Conservation (phyloP, 768 basidiomycete genomes). For the Tulasnella sp. region DNA sequence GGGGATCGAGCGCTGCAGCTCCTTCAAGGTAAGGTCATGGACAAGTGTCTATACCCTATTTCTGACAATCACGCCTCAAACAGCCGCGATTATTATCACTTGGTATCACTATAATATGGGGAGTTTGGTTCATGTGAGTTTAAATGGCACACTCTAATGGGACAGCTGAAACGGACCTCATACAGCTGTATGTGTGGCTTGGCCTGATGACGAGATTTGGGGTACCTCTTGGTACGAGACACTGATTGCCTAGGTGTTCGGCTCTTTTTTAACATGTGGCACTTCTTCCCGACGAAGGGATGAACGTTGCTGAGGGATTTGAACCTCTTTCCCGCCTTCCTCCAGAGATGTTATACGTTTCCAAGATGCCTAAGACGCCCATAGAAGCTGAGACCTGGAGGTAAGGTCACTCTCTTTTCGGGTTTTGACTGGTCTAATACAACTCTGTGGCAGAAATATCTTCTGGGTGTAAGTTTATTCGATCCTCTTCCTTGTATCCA, state of each 20-base stretch:
- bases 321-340: slow-evolving; percentile 13
- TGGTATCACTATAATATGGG: slow-evolving; percentile 28
- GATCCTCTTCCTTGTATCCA: not conserved
- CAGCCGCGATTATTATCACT: not conserved
- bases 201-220: not conserved
- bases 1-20: slow-evolving; percentile 1
- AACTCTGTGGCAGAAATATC: not conserved
- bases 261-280: not conserved
- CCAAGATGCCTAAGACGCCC: not conserved
- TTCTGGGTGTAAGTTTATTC: slow-evolving; percentile 3
- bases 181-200: not conserved
- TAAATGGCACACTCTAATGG: not conserved
- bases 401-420: not conserved
- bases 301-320: not conserved
- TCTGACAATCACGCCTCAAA: not conserved
- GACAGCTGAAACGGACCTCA: not conserved
- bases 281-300: not conserved
- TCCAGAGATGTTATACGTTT: not conserved
- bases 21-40: slow-evolving; percentile 3
- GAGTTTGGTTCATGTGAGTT: not conserved
- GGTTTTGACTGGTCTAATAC: not conserved
- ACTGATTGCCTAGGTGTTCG: not conserved
- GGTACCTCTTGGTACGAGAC: slow-evolving; percentile 4
- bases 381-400: not conserved
- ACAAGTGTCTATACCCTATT: not conserved